These are phyloP conservation scores for Leptographium flavum DNA, from an alignment of 2,329 filamentous ascomycete species.

Conservation along the genomic window DNA sequence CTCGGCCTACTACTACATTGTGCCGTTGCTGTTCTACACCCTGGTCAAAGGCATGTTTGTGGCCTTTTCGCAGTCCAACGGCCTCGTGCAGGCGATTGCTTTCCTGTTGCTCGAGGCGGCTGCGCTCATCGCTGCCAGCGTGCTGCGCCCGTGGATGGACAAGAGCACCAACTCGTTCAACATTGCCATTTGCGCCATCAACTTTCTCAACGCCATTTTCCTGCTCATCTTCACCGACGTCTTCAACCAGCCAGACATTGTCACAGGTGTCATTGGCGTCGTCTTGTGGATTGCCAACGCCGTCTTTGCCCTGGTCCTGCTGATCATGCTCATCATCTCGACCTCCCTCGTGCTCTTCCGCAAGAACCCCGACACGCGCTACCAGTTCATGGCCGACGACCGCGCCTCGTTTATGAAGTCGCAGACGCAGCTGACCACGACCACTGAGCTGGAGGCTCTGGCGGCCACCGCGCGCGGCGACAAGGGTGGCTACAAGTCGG, in stretches of 20 bases:
- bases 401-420: conserved; percentile 86
- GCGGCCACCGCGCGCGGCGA: conserved; percentile 71
- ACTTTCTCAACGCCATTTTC: conserved; percentile 72
- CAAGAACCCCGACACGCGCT: conserved; percentile 76
- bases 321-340: conserved; percentile 64
- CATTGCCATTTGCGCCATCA: conserved; percentile 68
- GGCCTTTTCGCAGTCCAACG: conserved; percentile 53
- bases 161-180: conserved; percentile 88
- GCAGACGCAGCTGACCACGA: conserved; percentile 53
- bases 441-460: conserved; percentile 69
- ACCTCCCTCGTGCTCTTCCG: conserved; percentile 53
- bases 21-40: conserved; percentile 58
- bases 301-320: conserved; percentile 58
- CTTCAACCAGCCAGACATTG: conserved; percentile 63
- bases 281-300: conserved; percentile 74
- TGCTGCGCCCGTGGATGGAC: conserved; percentile 85
- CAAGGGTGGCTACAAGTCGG: conserved; percentile 44
- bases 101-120: conserved; percentile 62
- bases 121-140: conserved; percentile 56
- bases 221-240: conserved; percentile 69
- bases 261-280: conserved; percentile 71
- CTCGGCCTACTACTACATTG: conserved; percentile 77
- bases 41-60: conserved; percentile 73
- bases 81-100: conserved; percentile 58
- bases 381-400: conserved; percentile 82